Evolutionary conservation across 371 early-diverging fungal genomes (phyloP).

Genomic region (Zopfochytrium polystomum): DNA sequence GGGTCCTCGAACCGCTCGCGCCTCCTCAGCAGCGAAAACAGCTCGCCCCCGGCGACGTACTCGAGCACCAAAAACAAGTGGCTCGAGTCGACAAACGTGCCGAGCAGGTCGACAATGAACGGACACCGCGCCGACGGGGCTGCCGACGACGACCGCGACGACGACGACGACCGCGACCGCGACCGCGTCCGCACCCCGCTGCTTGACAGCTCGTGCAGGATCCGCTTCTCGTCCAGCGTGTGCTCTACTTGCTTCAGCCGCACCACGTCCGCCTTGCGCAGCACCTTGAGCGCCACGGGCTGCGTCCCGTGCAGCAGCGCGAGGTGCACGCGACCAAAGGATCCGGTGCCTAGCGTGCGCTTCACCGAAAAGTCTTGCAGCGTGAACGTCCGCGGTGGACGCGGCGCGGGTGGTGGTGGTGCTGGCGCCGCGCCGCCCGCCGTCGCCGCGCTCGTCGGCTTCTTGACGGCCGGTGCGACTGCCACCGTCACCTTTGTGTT

Average conservation of each 20-base stretch:
- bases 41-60: constrained; percentile 93
- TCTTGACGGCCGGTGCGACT: no score
- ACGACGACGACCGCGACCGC: no score
- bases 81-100: constrained; percentile 81
- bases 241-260: constrained; percentile 96
- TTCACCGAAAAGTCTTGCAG: constrained; percentile 18
- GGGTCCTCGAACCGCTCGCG: constrained; percentile 74
- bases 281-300: constrained; percentile 96
- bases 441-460: no score
- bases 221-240: constrained; percentile 92
- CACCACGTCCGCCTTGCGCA: constrained; percentile 92
- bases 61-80: constrained; percentile 91
- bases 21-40: constrained; percentile 71
- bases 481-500: no score
- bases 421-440: not conserved
- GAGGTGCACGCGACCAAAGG: constrained; percentile 97
- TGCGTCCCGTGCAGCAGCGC: constrained; percentile 62
- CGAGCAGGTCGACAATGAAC: constrained; percentile 91
- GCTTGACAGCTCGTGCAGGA: constrained; percentile 71
- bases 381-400: constrained; percentile 5
- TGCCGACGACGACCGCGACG: no score
- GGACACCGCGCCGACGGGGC: constrained; percentile 84
- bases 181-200: no score
- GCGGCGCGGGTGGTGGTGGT: constrained; percentile 1
- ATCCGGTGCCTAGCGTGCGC: constrained; percentile 87